A percentile compares a stretch with the other conserved stretches of the same genome.
Conservation (phyloP, 495 filamentous ascomycete genomes). For the Cairneyella variabilis region DNA sequence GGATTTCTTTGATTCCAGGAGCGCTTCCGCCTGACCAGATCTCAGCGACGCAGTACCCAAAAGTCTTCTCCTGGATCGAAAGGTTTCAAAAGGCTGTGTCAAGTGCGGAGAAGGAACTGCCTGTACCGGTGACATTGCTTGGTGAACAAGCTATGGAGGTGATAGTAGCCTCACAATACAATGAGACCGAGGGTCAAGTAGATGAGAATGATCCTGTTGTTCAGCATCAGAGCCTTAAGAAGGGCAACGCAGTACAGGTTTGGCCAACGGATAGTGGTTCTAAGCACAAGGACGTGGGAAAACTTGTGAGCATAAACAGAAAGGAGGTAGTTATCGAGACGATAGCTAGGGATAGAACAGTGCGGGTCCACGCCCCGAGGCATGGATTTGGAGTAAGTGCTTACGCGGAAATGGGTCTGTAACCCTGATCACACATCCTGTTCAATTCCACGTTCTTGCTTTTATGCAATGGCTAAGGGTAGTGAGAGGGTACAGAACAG, state of each 20-base stretch:
- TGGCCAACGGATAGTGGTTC: conserved; percentile 53
- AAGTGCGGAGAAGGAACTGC: neutral
- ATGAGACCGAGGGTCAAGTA: conserved; percentile 18
- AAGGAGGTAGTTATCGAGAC: conserved; percentile 49
- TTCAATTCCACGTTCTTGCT: no score
- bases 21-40: no score
- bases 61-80: no score
- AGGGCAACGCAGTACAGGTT: conserved; percentile 43
- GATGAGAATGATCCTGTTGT: conserved; percentile 34
- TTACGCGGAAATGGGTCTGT: no score
- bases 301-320: conserved; percentile 39
- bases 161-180: conserved; percentile 33
- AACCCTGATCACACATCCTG: no score
- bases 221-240: conserved; percentile 34
- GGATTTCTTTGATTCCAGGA: no score
- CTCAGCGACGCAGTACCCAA: no score
- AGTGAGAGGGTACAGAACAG: no score
- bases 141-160: conserved; percentile 45
- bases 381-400: neutral
- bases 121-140: conserved; percentile 27
- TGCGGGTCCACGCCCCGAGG: conserved; percentile 51
- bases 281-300: conserved; percentile 46
- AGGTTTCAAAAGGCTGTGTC: conserved; percentile 19
- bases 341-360: conserved; percentile 27
- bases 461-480: no score